These are phyloP conservation scores for Hypoxylon intermedium DNA, from an alignment of 495 filamentous ascomycete species.

Conservation along the genomic window DNA sequence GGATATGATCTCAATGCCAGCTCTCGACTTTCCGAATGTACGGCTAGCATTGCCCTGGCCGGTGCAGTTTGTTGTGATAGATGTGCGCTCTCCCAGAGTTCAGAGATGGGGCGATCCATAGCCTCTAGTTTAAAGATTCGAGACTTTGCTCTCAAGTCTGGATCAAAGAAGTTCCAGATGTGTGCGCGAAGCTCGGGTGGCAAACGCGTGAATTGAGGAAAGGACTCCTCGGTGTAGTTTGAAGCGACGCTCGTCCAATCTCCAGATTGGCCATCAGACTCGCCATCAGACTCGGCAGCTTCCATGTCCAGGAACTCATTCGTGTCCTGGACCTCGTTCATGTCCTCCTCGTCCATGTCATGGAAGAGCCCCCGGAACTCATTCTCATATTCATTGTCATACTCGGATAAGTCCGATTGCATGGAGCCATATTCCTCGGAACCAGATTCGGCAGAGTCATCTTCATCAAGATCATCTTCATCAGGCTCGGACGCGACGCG, in stretches of 20 bases:
- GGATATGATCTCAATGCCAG: conserved; percentile 45
- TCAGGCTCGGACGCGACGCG: conserved; percentile 16
- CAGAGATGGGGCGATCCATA: not conserved
- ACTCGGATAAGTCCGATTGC: no score
- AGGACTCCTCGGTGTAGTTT: conserved; percentile 27
- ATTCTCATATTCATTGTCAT: no score
- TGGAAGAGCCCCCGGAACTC: no score
- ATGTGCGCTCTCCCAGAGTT: conserved; percentile 16
- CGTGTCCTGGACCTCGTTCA: conserved; percentile 6
- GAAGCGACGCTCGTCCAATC: conserved; percentile 11
- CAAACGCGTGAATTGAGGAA: conserved; percentile 49
- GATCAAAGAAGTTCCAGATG: conserved; percentile 52
- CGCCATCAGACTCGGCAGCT: conserved; percentile 35
- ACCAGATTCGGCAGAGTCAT: conserved; percentile 15
- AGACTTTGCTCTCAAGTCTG: conserved; percentile 40
- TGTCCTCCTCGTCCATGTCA: no score
- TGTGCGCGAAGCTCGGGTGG: conserved; percentile 49
- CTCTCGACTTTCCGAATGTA: conserved; percentile 44
- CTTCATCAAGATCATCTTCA: conserved; percentile 16
- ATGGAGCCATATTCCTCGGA: conserved; percentile 10
- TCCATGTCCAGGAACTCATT: conserved; percentile 41
- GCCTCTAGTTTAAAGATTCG: conserved; percentile 36
- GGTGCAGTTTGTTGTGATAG: conserved; percentile 42
- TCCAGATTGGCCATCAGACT: conserved; percentile 17
- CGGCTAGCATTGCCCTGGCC: conserved; percentile 42